Conservation (phyloP, 2,329 filamentous ascomycete genomes). For the Pseudofabraea citricarpa region DNA sequence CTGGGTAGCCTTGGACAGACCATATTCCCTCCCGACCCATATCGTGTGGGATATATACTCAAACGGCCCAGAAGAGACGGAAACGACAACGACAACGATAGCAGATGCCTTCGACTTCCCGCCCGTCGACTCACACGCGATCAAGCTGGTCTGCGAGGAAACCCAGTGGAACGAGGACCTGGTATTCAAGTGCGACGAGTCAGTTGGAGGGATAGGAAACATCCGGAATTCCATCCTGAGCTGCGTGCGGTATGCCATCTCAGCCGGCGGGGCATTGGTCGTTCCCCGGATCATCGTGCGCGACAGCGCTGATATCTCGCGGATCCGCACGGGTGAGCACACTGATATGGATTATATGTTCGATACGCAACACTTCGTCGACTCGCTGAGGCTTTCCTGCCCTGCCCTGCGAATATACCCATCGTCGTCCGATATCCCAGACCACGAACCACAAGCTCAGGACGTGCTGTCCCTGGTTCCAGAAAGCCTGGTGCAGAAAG, state of each 20-base stretch:
- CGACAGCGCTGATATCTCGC: conserved; percentile 13
- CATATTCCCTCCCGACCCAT: not conserved
- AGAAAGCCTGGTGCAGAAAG: conserved; percentile 14
- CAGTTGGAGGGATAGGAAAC: conserved; percentile 24
- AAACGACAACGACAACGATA: not conserved
- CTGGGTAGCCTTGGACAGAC: not conserved
- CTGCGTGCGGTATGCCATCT: conserved; percentile 24
- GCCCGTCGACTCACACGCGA: conserved; percentile 15
- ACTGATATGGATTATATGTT: conserved; percentile 22
- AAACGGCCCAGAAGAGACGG: not conserved
- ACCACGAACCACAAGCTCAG: conserved; percentile 5
- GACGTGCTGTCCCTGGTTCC: conserved; percentile 18
- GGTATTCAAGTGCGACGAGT: conserved; percentile 21
- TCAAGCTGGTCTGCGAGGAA: conserved; percentile 15
- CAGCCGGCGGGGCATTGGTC: conserved; percentile 19
- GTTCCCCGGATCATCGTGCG: conserved; percentile 16
- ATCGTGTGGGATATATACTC: not conserved
- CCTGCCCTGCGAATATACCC: conserved; percentile 19
- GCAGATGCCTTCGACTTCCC: conserved; percentile 18
- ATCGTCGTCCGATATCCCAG: conserved; percentile 14
- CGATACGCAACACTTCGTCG: conserved; percentile 19
- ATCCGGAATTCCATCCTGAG: conserved; percentile 25
- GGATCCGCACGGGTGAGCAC: conserved; percentile 12
- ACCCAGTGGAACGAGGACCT: conserved; percentile 21
- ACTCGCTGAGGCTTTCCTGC: conserved; percentile 21